Evolutionary conservation across 306 rosid genomes (phyloP), one percentile per base, ranked within the genome.

Genomic region (Fagus sylvatica): DNA sequence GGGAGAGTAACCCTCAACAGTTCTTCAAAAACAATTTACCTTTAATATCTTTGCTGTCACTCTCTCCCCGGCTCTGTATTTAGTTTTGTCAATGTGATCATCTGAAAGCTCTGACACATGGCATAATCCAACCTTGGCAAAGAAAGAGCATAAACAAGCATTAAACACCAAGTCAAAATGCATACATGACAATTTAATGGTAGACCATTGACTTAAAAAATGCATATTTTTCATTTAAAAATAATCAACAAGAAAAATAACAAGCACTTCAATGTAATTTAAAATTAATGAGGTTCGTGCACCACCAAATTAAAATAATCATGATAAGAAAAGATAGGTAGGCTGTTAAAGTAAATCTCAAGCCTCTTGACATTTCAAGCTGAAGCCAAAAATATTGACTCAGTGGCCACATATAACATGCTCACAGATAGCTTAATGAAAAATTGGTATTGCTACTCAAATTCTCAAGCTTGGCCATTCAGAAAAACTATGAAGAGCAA

Each of bases 51-150:
- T 91, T 71, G 90, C 98, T 68, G 80, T 84, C 84, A 95, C 98
- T 74, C 62, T 86, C 76, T 93, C 93, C 73, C 99, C 93, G 69
- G 91, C 89, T 82, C 60, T 84, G 81, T 86, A 95, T 65, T 85
- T 85, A 10, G 84, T 80, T 77, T 73, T 85, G 49, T 90, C 91
- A 60, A 87, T 46, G 62, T 42, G 87, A 76, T 86, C 78, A 79
- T 88, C 98, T 64, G 97, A 87, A 86, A 95, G 80, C 87, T 95
- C 97, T 16, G 98, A 93, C 16, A 85, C 39, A 71, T 95, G 99
- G 89, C 99, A 95, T 74, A 91, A 78, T 60, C 99, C 99, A 82
- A 92, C 97, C 98, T 94, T 79, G 69, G 72, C 11, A 75, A 76
- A 69, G 33, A 79, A 78, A 59, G 28, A 75, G 36, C 60, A 70